Evolutionary conservation across 257 asterid species (phyloP), one percentile per base, ranked within the genome.

Genomic region (Gynochthodes officinalis): DNA sequence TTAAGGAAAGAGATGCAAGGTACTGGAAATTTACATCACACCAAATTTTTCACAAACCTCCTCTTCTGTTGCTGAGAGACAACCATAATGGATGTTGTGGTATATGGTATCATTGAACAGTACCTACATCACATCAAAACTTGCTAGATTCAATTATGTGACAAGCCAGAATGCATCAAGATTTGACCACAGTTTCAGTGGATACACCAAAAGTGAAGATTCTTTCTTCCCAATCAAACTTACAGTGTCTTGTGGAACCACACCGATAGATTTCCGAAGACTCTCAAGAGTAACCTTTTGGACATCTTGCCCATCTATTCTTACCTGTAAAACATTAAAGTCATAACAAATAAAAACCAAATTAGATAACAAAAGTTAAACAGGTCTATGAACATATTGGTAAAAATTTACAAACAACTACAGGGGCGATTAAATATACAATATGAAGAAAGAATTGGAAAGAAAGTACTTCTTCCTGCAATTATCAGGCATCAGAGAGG

Each of bases 181-280:
- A 49, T 4, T 49, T 7, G 18, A 27, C 46, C 12, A 10, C 0
- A 35, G 18, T 25, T 53, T 52, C 30, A 5, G 64, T 13, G 27
- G 7, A 25, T n/a, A 49, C 39, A 30, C 12, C 0, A 33, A 10
- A 40, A 48, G 11, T 23, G 46, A 28, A 73, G 44, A 46, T 13
- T 33, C 48, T n/a, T 58, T 40, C 35, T 25, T 16, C 49, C 49
- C 66, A 40, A 21, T 58, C n/a, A 52, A 73, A 83, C 99, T 95
- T 83, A 95, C 99, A 67, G 99, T 95, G 81, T 95, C 99, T 73
- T 95, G 99, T 67, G 99, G 99, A 86, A 95, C 99, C 70, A 95
- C 94, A 27, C 96, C 98, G 73, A 95, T 82, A 72, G 95, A 88
- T 81, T 90, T 89, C 77, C 99, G 89, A 69, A 95, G 99, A 84